Conservation (phyloP, 2,329 filamentous ascomycete species). For the Fusarium incarnatum region DNA sequence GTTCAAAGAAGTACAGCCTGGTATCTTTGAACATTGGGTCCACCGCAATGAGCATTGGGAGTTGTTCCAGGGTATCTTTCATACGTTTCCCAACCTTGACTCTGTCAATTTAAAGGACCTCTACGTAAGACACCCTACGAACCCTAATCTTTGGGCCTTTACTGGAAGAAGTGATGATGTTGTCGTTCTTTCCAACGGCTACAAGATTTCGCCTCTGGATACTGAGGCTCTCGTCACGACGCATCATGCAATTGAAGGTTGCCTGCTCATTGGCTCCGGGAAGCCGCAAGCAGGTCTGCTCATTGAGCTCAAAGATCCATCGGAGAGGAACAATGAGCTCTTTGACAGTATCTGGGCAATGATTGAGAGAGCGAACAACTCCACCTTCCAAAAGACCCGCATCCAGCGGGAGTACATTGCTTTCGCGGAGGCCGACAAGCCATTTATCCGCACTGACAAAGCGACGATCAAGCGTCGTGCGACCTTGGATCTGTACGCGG, state of each 20-base stretch:
- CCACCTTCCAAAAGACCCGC: slow-evolving; percentile 5
- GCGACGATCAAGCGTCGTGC: slow-evolving; percentile 10
- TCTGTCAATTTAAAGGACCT: slow-evolving; percentile 49
- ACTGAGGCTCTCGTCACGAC: slow-evolving; percentile 46
- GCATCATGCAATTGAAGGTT: slow-evolving; percentile 44
- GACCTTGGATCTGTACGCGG: background rate
- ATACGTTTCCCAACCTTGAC: slow-evolving; percentile 47
- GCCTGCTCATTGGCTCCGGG: slow-evolving; percentile 32
- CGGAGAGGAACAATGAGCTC: background rate
- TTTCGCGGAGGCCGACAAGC: background rate
- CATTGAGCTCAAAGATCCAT: background rate
- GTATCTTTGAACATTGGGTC: slow-evolving; percentile 50
- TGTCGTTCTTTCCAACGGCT: slow-evolving; percentile 48
- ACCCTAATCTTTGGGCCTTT: slow-evolving; percentile 47
- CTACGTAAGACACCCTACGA: slow-evolving; percentile 45
- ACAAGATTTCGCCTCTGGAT: slow-evolving; percentile 49
- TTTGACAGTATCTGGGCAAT: slow-evolving; percentile 9
- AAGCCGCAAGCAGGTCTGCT: background rate
- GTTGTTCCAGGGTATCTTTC: slow-evolving; percentile 44
- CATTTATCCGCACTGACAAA: slow-evolving; percentile 11
- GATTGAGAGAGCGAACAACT: slow-evolving; percentile 3
- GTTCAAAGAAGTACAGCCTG: slow-evolving; percentile 49
- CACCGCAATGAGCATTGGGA: slow-evolving; percentile 46
- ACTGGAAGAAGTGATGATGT: slow-evolving; percentile 49
- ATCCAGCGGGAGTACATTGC: slow-evolving; percentile 2